Evolutionary conservation across 75 land plant genomes (phyloP), one percentile per base, ranked within the genome.

Genomic region (Cunninghamia lanceolata): DNA sequence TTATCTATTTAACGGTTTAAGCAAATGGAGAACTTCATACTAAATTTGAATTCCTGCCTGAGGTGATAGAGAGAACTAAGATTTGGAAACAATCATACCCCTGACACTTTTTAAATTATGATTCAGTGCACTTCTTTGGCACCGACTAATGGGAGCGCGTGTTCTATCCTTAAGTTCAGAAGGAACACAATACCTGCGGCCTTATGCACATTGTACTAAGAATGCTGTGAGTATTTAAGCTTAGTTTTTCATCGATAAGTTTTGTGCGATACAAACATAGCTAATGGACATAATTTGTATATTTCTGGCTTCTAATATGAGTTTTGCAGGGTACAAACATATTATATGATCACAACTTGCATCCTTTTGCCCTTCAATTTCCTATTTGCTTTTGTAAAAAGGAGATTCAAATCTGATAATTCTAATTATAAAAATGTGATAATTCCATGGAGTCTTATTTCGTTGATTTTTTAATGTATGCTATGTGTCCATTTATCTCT

Each of bases 51-150:
- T 28, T 30, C 32, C 32, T 68, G 73, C n/a, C 19, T 52, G 17
- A 21, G 68, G 32, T 7, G 32, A 68, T 68, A 68, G 73, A 68
- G 25, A 66, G 73, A 68, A 68, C 73, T 68, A n/a, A 4, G 19
- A 9, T n/a, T 68, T 68, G 0, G 32, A 30, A 9, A 68, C 73
- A 59, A 59, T 19, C 6, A 59, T 59, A 59, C 25, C 1, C 28
- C 68, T 59, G 5, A 68, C 68, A 17, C 43, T 80, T 25, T 80
- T 54, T 17, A 19, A 54, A 34, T 43, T 46, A 16, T 82, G 45
- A 50, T 3, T 54, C 90, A 97, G 99, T 83, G 97, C 99, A n/a
- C 94, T 97, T 21, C 86, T 97, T 25, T 97, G 95, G 96, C 89
- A 91, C 35, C 93, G 92, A 10, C 74, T 97, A 81, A 97, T 97